These are phyloP conservation scores for Diutina catenulata DNA, from an alignment of 1,139 yeast genomes.

Conservation along the genomic window DNA sequence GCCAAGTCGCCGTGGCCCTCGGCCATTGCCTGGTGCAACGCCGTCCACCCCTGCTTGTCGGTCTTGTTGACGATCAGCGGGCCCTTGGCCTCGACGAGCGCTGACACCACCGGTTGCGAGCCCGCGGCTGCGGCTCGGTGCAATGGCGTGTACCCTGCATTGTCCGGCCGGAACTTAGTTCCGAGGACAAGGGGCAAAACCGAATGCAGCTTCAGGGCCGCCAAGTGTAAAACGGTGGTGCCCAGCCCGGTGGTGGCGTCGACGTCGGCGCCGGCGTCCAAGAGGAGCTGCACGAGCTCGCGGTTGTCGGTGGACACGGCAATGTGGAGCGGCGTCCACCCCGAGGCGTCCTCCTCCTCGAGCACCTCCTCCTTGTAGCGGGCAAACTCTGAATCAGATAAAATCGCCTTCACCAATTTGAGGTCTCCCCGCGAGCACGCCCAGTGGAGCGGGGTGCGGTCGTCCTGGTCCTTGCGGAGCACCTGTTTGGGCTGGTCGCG, in stretches of 20 bases:
- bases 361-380: slow-evolving; percentile 37
- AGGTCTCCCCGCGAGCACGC: slow-evolving; percentile 58
- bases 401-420: slow-evolving; percentile 40
- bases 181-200: background rate
- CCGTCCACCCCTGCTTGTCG: slow-evolving; percentile 73
- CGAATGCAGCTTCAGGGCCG: slow-evolving; percentile 32
- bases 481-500: slow-evolving; percentile 36
- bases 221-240: slow-evolving; percentile 64
- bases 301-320: slow-evolving; percentile 64
- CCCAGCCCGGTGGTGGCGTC: slow-evolving; percentile 47
- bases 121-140: slow-evolving; percentile 85
- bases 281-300: slow-evolving; percentile 32
- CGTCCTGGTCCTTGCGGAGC: slow-evolving; percentile 50
- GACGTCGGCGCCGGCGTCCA: slow-evolving; percentile 26
- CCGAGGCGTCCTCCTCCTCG: slow-evolving; percentile 57
- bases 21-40: slow-evolving; percentile 82
- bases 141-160: slow-evolving; percentile 51
- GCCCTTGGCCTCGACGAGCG: slow-evolving; percentile 41
- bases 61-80: slow-evolving; percentile 45
- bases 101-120: slow-evolving; percentile 37
- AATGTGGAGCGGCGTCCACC: slow-evolving; percentile 85
- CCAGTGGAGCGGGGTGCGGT: slow-evolving; percentile 82
- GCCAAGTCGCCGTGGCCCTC: slow-evolving; percentile 86
- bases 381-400: slow-evolving; percentile 27
- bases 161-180: slow-evolving; percentile 31